Evolutionary conservation across 83 land plant species (phyloP), one percentile per base, ranked within the genome.

Genomic region (Diphasiastrum complanatum): DNA sequence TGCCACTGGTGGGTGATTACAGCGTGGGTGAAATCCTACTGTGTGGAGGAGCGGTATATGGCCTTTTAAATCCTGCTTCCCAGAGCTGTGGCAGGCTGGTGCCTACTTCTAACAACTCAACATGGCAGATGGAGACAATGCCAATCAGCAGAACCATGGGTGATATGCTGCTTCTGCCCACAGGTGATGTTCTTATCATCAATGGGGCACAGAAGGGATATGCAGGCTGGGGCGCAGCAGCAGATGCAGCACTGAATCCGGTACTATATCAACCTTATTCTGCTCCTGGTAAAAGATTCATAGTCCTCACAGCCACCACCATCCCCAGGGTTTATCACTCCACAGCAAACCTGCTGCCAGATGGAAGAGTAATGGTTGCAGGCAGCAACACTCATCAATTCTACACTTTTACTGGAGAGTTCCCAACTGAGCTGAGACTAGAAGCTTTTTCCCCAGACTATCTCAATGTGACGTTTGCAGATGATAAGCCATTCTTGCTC

Each of bases 81-180:
- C 6, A 8, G 8, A 68, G 50, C 2, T 74, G 77, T n/a, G 77
- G 73, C 16, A 33, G 74, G 24, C 50, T 74, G 4, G 32, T 30
- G 23, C 32, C 75, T 33, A 75, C 79, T 0, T 78, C 64, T 3
- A 46, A 38, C 1, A 47, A 32, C 1, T 79, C 78, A n/a, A 25
- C 49, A 30, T 87, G 95, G 95, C 51, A 31, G 18, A 82, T 79
- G 79, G 95, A 87, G 52, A 35, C 37, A n/a, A 87, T 87, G 95
- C 89, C 95, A 0, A 54, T 56, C 32, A 68, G 73, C 3, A 49
- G 93, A 30, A 74, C 73, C 29, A 67, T 83, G 76, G 47, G 53
- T 49, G 83, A 83, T 71, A 83, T 80, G 81, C 34, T 83, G 31
- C 51, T 79, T 32, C 68, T 83, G n/a, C 87, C 87, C 33, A 75